These are phyloP conservation scores for Hansenula anomala DNA, from an alignment of 1,139 yeast genomes.

Conservation along the genomic window DNA sequence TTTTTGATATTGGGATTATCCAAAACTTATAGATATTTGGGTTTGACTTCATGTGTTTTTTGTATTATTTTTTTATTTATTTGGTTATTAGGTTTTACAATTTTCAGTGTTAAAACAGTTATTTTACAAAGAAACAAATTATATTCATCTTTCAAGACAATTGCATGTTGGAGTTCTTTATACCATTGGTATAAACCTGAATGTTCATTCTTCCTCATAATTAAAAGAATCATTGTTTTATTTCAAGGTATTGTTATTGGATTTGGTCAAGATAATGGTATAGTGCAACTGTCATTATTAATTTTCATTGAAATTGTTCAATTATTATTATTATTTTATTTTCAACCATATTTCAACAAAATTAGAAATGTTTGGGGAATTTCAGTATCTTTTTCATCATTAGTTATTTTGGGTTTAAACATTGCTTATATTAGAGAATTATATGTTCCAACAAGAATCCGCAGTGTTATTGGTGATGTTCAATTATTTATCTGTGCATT, in stretches of 20 bases:
- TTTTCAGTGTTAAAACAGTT: slow-evolving; percentile 28
- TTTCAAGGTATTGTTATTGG: slow-evolving; percentile 39
- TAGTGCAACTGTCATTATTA: slow-evolving; percentile 39
- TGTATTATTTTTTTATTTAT: slow-evolving; percentile 32
- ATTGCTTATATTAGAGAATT: slow-evolving; percentile 5
- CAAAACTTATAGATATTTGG: neutral
- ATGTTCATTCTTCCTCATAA: slow-evolving; percentile 33
- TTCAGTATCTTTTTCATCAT: slow-evolving; percentile 1
- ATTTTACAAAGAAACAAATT: slow-evolving; percentile 23
- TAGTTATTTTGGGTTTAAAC: slow-evolving; percentile 4
- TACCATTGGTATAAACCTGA: slow-evolving; percentile 43
- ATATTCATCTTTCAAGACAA: slow-evolving; percentile 43
- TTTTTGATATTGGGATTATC: slow-evolving; percentile 28
- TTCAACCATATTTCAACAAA: slow-evolving; percentile 35
- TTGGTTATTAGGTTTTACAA: slow-evolving; percentile 23
- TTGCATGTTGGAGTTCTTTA: slow-evolving; percentile 42
- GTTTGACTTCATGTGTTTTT: slow-evolving; percentile 16
- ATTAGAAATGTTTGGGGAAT: slow-evolving; percentile 8
- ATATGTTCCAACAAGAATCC: neutral
- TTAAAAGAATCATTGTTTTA: slow-evolving; percentile 31
- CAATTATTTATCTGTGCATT: slow-evolving; percentile 7
- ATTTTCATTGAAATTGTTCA: slow-evolving; percentile 33
- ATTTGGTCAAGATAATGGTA: slow-evolving; percentile 37
- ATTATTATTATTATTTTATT: slow-evolving; percentile 27
- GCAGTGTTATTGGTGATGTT: slow-evolving; percentile 8